phyloP scores from a whole-genome alignment of 2,329 filamentous ascomycete genomes.

The Cladosporium sphaerospermum region DNA sequence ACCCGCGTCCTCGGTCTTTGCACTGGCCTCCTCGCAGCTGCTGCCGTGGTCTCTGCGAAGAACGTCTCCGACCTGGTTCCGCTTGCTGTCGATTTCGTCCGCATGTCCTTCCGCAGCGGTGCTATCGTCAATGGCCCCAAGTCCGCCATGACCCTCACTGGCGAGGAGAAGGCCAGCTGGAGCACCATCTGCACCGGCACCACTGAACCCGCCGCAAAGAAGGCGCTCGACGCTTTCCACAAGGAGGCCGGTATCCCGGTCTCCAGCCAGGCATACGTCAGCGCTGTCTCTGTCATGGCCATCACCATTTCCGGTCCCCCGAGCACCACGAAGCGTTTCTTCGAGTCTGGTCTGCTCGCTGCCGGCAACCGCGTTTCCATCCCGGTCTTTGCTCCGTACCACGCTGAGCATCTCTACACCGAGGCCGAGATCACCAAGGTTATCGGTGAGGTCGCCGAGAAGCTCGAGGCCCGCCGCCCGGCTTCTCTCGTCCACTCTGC shows the following conservation, averaged over 20 bases:
- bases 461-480: constrained; percentile 39
- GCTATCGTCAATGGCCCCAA: constrained; percentile 38
- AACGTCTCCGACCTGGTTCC: constrained; percentile 57
- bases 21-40: constrained; percentile 64
- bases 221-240: constrained; percentile 54
- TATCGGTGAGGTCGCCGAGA: constrained; percentile 36
- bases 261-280: constrained; percentile 51
- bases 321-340: constrained; percentile 45
- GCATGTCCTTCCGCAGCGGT: constrained; percentile 61
- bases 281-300: constrained; percentile 53
- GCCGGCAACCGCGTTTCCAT: constrained; percentile 47
- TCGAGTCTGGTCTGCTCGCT: constrained; percentile 44
- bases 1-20: constrained; percentile 58
- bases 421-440: constrained; percentile 48
- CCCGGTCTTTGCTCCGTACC: constrained; percentile 54
- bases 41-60: constrained; percentile 57
- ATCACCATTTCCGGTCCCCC: constrained; percentile 56
- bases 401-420: constrained; percentile 51
- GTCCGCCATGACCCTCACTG: constrained; percentile 45
- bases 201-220: constrained; percentile 46
- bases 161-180: constrained; percentile 57
- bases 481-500: constrained; percentile 42
- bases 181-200: constrained; percentile 58
- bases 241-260: constrained; percentile 45
- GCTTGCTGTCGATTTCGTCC: constrained; percentile 57